Percentiles rank a stretch among this genome's conserved stretches.
Conservation (phyloP, 108 stramenopile species). For the Licmophora abbreviata region DNA sequence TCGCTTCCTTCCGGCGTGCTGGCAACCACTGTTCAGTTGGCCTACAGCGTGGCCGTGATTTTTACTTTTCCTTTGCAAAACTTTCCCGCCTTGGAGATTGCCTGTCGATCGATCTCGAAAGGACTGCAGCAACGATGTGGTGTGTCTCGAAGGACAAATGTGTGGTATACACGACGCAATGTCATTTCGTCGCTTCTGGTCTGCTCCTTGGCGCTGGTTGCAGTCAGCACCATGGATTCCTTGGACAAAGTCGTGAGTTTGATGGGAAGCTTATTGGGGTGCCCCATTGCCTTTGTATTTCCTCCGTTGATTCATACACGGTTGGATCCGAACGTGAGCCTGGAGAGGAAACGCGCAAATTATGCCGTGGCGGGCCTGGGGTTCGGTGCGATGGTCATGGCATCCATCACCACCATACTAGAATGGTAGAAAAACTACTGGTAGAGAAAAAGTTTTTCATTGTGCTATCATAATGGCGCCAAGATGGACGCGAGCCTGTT, state of each 20-base stretch:
- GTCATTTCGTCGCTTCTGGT: conserved; percentile 14
- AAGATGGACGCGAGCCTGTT: no score
- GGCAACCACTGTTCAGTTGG: conserved; percentile 36
- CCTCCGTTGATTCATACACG: conserved; percentile 47
- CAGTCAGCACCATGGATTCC: conserved; percentile 22
- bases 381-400: conserved; percentile 17
- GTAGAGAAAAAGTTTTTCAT: no score
- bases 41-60: conserved; percentile 39
- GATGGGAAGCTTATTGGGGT: conserved; percentile 35
- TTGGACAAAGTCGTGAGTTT: conserved; percentile 44
- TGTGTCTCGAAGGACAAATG: no score
- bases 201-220: conserved; percentile 20
- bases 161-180: no score
- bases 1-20: conserved; percentile 24
- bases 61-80: conserved; percentile 52
- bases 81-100: conserved; percentile 46
- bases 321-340: no score
- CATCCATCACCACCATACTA: conserved; percentile 27
- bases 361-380: conserved; percentile 18
- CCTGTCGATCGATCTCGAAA: conserved; percentile 7
- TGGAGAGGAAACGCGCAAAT: no score
- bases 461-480: no score
- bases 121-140: no score
- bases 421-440: conserved; percentile 19
- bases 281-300: conserved; percentile 42